These are phyloP conservation scores for Cercophora newfieldiana DNA, from an alignment of 495 filamentous ascomycete species.

Conservation along the genomic window DNA sequence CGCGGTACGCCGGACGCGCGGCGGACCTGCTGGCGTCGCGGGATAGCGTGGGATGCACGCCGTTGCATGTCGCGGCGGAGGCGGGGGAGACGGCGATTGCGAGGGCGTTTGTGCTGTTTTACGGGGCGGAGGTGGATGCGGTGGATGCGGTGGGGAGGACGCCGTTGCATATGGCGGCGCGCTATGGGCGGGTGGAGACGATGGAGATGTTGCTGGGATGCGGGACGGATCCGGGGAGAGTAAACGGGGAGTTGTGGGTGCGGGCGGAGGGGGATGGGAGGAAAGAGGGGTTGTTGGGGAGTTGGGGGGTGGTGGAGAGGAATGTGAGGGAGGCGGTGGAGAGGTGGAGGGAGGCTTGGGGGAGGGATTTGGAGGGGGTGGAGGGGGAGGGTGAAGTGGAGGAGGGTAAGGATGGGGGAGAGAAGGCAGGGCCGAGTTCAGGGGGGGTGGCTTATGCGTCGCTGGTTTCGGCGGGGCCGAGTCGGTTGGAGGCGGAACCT, in stretches of 20 bases:
- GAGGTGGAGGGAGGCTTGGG: neutral
- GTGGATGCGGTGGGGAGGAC: slow-evolving; percentile 10
- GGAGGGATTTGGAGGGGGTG: neutral
- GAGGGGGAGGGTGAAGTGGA: neutral
- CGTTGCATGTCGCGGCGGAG: slow-evolving; percentile 18
- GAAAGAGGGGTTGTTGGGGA: neutral
- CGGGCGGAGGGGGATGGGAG: neutral
- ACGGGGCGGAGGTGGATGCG: slow-evolving; percentile 5
- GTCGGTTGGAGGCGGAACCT: neutral
- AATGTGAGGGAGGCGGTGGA: slow-evolving; percentile 1
- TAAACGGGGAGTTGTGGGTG: slow-evolving; percentile 3
- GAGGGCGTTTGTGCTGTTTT: neutral
- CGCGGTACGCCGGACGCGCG: neutral
- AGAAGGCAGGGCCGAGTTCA: neutral
- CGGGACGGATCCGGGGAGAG: slow-evolving; percentile 9
- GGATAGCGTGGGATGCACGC: slow-evolving; percentile 6
- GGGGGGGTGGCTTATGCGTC: neutral
- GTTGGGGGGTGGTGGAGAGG: neutral
- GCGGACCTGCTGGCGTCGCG: slow-evolving; percentile 8
- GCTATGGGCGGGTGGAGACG: slow-evolving; percentile 7
- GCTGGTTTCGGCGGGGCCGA: neutral
- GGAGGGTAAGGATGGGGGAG: neutral
- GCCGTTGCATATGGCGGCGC: slow-evolving; percentile 18
- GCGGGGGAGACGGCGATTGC: slow-evolving; percentile 14
- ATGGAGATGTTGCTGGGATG: slow-evolving; percentile 15